phyloP scores from a whole-genome alignment of 1,284 basidiomycete species.

The Ustilago loliicola region DNA sequence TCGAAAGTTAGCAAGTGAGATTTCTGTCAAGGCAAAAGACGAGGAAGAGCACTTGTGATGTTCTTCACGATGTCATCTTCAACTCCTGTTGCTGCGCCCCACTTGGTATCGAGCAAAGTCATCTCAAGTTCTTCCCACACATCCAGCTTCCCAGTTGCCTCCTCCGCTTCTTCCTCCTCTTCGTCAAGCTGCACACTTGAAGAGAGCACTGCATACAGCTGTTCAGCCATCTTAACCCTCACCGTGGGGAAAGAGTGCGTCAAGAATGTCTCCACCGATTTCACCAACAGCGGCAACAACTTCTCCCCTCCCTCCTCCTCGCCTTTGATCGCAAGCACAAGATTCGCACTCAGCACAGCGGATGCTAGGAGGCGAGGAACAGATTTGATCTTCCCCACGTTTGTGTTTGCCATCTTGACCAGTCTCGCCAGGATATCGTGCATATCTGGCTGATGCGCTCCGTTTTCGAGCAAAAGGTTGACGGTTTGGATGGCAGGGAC shows the following conservation, averaged over 20 bases:
- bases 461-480: slow-evolving; percentile 55
- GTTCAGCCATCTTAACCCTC: slow-evolving; percentile 26
- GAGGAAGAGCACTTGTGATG: slow-evolving; percentile 8
- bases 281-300: slow-evolving; percentile 1
- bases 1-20: not conserved
- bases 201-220: slow-evolving; percentile 44
- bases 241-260: slow-evolving; percentile 31
- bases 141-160: slow-evolving; percentile 18
- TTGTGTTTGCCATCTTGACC: slow-evolving; percentile 26
- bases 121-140: slow-evolving; percentile 24
- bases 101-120: slow-evolving; percentile 40
- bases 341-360: slow-evolving; percentile 27
- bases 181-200: slow-evolving; percentile 10
- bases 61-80: not conserved
- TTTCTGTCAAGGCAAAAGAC: slow-evolving; percentile 6
- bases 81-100: slow-evolving; percentile 6
- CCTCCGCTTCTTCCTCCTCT: slow-evolving; percentile 16
- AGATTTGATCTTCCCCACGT: slow-evolving; percentile 25
- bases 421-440: not conserved
- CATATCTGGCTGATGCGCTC: not conserved
- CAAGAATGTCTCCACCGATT: slow-evolving; percentile 15
- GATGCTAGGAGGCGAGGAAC: slow-evolving; percentile 23
- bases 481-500: slow-evolving; percentile 48
- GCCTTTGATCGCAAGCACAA: slow-evolving; percentile 8
- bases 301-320: not conserved